These are phyloP conservation scores for Aspergillus ellipticus DNA, from an alignment of 495 filamentous ascomycete species.

Conservation along the genomic window DNA sequence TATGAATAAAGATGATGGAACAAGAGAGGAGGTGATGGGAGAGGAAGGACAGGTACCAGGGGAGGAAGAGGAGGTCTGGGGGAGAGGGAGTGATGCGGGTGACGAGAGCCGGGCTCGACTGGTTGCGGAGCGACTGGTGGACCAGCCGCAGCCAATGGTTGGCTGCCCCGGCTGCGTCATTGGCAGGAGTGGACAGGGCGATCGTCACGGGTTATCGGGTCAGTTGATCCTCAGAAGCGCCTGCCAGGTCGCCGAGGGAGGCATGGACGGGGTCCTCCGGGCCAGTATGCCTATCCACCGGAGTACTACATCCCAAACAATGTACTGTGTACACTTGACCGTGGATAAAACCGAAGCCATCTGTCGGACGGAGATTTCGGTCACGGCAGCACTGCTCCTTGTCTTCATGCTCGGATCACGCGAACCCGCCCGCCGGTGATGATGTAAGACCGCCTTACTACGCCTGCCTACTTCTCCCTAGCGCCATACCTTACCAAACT, in stretches of 20 bases:
- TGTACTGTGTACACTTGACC: no score
- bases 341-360: no score
- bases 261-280: no score
- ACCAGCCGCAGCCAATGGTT: slow-evolving; percentile 19
- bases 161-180: slow-evolving; percentile 20
- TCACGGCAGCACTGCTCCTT: not conserved
- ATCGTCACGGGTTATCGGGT: slow-evolving; percentile 15
- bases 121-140: slow-evolving; percentile 26
- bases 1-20: slow-evolving; percentile 15
- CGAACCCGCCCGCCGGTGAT: slow-evolving; percentile 2
- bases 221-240: slow-evolving; percentile 2
- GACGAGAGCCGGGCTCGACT: slow-evolving; percentile 4
- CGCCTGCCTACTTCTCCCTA: not conserved
- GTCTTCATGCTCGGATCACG: not conserved
- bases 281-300: no score
- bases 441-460: slow-evolving; percentile 11
- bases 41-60: slow-evolving; percentile 6
- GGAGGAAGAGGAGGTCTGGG: slow-evolving; percentile 1
- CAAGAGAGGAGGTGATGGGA: slow-evolving; percentile 8
- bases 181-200: slow-evolving; percentile 13
- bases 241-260: not conserved
- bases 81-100: slow-evolving; percentile 14
- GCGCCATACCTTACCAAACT: not conserved
- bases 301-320: no score
- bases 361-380: no score